Conservation (phyloP, 2,329 filamentous ascomycete species). For the Peltaster fructicola region DNA sequence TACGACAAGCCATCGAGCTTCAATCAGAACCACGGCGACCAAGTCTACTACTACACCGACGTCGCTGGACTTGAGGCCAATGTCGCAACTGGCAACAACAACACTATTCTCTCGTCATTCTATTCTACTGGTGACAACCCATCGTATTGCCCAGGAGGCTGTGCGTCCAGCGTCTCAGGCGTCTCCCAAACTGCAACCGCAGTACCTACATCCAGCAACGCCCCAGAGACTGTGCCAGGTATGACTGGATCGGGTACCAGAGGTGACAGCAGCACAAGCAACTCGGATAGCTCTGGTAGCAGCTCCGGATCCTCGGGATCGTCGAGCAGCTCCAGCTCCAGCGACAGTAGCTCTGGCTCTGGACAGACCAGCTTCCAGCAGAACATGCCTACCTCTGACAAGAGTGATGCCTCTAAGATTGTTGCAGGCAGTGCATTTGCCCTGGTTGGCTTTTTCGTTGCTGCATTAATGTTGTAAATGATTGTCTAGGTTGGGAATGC, state of each 20-base stretch:
- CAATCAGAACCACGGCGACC: conserved; percentile 35
- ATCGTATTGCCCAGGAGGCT: conserved; percentile 26
- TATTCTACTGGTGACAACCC: conserved; percentile 64
- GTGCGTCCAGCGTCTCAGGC: conserved; percentile 9
- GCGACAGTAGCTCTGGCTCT: conserved; percentile 9
- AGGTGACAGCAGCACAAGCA: conserved; percentile 17
- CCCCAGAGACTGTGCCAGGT: conserved; percentile 36
- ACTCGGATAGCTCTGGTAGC: conserved; percentile 7
- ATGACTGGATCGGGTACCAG: conserved; percentile 26
- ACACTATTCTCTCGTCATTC: conserved; percentile 62
- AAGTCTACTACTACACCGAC: conserved; percentile 60
- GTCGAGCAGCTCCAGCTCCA: conserved; percentile 4
- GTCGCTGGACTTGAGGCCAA: conserved; percentile 53
- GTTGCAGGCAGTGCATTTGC: conserved; percentile 21
- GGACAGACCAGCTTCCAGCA: conserved; percentile 12
- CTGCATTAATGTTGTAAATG: conserved; percentile 18
- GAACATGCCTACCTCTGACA: conserved; percentile 7
- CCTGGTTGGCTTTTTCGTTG: conserved; percentile 20
- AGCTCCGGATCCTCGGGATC: conserved; percentile 5
- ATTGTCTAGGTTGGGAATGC: conserved; percentile 2
- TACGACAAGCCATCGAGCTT: conserved; percentile 63
- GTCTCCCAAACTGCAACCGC: conserved; percentile 12
- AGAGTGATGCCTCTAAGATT: conserved; percentile 14
- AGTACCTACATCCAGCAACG: conserved; percentile 4
- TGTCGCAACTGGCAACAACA: conserved; percentile 55